Conservation (phyloP, 768 basidiomycete genomes). For the Lactarius hengduanensis region DNA sequence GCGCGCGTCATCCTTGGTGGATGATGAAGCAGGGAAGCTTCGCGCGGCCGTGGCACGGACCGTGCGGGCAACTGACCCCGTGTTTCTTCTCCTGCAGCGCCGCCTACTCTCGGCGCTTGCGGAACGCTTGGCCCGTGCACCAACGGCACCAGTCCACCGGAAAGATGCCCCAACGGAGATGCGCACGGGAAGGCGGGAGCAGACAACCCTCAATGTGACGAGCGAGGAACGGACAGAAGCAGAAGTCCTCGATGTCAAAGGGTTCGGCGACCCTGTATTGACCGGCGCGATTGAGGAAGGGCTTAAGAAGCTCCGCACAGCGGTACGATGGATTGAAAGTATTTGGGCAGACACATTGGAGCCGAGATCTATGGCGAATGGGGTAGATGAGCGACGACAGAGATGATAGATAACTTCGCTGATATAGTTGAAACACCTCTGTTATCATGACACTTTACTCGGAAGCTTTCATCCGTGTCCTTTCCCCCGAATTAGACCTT, state of each 20-base stretch:
- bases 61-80: conserved; percentile 59
- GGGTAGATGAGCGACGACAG: background rate
- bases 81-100: conserved; percentile 60
- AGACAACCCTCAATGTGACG: conserved; percentile 6
- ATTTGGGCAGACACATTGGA: conserved; percentile 51
- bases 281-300: conserved; percentile 44
- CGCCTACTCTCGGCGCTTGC: conserved; percentile 49
- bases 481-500: conserved; percentile 67
- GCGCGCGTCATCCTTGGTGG: conserved; percentile 44
- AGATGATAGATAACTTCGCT: background rate
- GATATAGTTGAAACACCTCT: background rate
- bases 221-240: conserved; percentile 11
- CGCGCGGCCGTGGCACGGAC: conserved; percentile 64
- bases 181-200: conserved; percentile 21
- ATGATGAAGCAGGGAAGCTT: conserved; percentile 50
- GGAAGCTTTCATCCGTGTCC: conserved; percentile 58
- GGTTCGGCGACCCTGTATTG: conserved; percentile 66
- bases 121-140: conserved; percentile 31
- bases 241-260: conserved; percentile 45
- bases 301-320: conserved; percentile 40
- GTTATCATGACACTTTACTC: background rate
- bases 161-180: conserved; percentile 17
- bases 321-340: conserved; percentile 54
- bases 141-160: conserved; percentile 7
- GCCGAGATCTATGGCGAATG: conserved; percentile 6